Evolutionary conservation across 345 rosid species (phyloP).

Genomic region (Brassica juncea): DNA sequence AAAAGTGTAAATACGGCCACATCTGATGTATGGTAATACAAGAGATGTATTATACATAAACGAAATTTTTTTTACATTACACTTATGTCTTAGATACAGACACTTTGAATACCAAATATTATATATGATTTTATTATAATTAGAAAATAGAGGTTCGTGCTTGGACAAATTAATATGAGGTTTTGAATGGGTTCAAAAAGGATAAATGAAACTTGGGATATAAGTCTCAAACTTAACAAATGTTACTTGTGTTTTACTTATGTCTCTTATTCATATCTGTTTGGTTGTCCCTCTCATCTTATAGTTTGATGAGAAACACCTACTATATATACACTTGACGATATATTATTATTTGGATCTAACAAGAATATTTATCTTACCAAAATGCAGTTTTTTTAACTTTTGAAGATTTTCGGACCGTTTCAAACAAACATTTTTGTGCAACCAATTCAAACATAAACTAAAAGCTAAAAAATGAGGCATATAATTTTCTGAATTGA

Average conservation of each 20-base stretch:
- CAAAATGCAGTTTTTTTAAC: neutral
- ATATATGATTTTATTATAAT: neutral
- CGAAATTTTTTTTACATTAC: neutral
- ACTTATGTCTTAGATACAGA: neutral
- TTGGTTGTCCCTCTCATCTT: conserved; percentile 25
- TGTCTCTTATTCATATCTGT: conserved; percentile 20
- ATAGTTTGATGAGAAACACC: conserved; percentile 7
- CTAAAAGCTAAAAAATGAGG: neutral
- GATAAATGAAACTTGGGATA: conserved; percentile 22
- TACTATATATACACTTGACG: neutral
- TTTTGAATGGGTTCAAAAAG: conserved; percentile 9
- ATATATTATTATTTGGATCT: conserved; percentile 4
- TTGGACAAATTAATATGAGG: neutral
- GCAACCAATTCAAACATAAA: neutral
- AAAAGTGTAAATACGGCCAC: too few species aligned
- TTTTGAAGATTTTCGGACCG: neutral
- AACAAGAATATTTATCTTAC: neutral
- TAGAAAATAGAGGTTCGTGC: conserved; percentile 5
- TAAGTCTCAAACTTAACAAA: conserved; percentile 22
- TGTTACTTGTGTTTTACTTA: conserved; percentile 31
- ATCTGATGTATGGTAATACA: too few species aligned
- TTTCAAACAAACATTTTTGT: neutral
- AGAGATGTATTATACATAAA: too few species aligned
- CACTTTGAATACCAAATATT: neutral
- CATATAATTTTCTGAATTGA: neutral